Base-by-base conservation (phyloP, 1,284 basidiomycete species). In the Rhizoctonia solani region DNA sequence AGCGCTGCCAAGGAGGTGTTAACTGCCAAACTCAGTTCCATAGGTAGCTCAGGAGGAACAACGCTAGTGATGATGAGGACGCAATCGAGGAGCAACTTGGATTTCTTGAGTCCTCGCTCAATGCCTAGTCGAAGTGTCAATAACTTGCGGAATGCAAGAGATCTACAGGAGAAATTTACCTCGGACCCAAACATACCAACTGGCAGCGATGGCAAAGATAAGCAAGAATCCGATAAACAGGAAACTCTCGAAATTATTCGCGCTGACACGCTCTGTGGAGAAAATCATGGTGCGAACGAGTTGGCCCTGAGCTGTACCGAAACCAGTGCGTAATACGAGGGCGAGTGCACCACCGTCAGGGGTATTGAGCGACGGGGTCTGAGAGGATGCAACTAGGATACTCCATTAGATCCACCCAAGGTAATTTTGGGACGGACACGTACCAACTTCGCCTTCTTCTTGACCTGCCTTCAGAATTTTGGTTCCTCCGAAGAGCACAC, bases 241-340 rank as follows among this genome's bases (percentile, higher is more conserved):
- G 86, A 97, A 97, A 1, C 87, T 89, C 76, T 98, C 95, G 68
- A 90, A 69, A 77, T 95, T 98, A 80, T 97, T 97, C 37, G 95
- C 95, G 11, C 92, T 93, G 21, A 98, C 88, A 16, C 93, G 89
- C 74, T 98, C 95, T 1, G 92, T 94, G 3, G 92, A 95, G 81
- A 97, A 98, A 70, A 98, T 94, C 95, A 98, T 98, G 0, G 95
- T 98, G 72, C 95, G 83, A 39, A 98, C 93, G 50, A 98, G 86
- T 77, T 96, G 93, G 58, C 95, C 95, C 77, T 98, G 95, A 1
- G 93, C 88, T 2, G 95, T 98, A 23, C 95, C 95, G 75, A 98
- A 98, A 3, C 95, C 95, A n/a, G 95, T 97, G 68, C 93, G 87
- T 41, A 97, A 83, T 5, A 98, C 93, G 41, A 95, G 82, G 6